Conservation (phyloP, 163 green algal species). For the Scenedesmus sp. region DNA sequence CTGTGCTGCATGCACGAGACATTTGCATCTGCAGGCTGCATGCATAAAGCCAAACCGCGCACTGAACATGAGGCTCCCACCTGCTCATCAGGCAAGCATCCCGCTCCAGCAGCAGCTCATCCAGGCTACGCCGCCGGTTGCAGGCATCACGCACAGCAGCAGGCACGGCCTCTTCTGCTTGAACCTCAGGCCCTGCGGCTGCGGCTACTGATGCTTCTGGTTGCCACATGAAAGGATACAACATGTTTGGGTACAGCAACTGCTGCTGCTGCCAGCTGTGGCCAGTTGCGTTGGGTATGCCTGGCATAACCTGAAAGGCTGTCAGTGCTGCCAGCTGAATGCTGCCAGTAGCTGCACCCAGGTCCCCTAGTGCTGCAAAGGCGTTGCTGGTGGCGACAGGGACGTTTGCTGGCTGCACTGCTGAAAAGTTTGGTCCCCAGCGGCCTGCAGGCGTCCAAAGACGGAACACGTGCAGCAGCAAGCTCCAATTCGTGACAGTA, state of each 20-base stretch:
- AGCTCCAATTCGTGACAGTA: too few species aligned
- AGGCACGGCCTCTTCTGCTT: neutral
- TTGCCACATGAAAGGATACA: neutral
- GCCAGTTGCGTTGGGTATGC: neutral
- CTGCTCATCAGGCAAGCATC: neutral
- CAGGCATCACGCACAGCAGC: neutral
- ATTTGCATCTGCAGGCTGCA: neutral
- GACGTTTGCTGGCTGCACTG: neutral
- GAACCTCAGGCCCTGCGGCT: neutral
- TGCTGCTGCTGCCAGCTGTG: neutral
- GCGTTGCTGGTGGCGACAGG: neutral
- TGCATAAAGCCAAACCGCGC: too few species aligned
- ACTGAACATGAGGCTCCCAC: too few species aligned
- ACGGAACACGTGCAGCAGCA: too few species aligned
- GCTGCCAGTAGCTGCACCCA: conserved; percentile 5
- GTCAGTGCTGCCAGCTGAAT: neutral
- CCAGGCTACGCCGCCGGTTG: neutral
- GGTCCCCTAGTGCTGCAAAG: neutral
- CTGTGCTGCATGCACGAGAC: neutral
- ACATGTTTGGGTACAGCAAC: neutral
- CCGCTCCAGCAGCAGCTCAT: neutral
- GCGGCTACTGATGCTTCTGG: neutral
- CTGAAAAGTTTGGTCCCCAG: too few species aligned
- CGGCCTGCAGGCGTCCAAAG: neutral
- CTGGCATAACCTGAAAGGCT: neutral